Percentiles rank a stretch among this genome's conserved stretches.
Evolutionary conservation across 805 yeast genomes (phyloP).

Genomic region (Hanseniaspora jakobsenii): DNA sequence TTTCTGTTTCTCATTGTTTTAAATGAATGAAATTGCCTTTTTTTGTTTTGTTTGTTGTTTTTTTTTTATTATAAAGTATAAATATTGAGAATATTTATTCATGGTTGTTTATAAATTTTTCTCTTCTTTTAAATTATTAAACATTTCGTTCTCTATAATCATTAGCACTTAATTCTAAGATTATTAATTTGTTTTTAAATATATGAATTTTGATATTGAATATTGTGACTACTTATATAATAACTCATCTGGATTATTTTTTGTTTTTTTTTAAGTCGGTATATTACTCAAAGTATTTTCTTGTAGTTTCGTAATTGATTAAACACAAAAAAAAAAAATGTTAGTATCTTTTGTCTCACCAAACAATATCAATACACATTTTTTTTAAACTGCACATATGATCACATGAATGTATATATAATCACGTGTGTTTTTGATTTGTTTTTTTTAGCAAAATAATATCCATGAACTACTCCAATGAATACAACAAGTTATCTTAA

Average conservation of each 20-base stretch:
- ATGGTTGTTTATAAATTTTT: not conserved
- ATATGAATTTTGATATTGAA: too few species aligned
- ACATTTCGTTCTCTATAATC: too few species aligned
- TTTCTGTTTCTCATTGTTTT: not conserved
- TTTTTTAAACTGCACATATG: not conserved
- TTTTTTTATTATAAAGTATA: not conserved
- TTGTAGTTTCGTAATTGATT: not conserved
- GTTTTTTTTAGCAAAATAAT: too few species aligned
- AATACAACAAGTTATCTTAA: too few species aligned
- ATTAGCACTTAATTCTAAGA: too few species aligned
- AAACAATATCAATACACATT: too few species aligned
- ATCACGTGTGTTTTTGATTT: not conserved
- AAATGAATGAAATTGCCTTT: too few species aligned
- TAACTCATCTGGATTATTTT: not conserved
- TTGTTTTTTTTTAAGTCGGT: not conserved
- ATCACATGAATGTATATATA: too few species aligned
- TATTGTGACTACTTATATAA: not conserved
- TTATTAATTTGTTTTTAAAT: too few species aligned
- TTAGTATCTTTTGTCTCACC: not conserved
- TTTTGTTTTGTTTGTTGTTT: not conserved
- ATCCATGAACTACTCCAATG: too few species aligned
- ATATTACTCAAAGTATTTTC: too few species aligned
- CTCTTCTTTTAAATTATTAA: too few species aligned
- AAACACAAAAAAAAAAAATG: not conserved
- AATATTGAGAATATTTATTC: not conserved